These are phyloP conservation scores for Apiotrichum veenhuisii DNA, from an alignment of 1,284 basidiomycete species.

Conservation along the genomic window DNA sequence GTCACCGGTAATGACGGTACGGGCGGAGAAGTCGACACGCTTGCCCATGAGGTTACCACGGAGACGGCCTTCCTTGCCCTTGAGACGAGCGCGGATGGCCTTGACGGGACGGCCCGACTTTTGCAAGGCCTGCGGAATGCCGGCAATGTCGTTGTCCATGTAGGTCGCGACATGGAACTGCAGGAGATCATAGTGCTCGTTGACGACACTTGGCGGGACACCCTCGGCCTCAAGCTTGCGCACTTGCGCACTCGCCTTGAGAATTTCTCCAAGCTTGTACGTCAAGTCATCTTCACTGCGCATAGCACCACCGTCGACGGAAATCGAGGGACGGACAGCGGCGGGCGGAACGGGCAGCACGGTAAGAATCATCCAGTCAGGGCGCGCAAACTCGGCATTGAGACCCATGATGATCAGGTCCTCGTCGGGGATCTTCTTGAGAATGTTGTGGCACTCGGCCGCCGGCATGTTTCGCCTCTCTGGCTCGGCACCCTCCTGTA, in stretches of 20 bases:
- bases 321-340: slow-evolving; percentile 94
- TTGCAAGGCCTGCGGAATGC: slow-evolving; percentile 94
- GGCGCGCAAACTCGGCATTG: slow-evolving; percentile 91
- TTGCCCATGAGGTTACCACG: slow-evolving; percentile 99
- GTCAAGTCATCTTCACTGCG: slow-evolving; percentile 98
- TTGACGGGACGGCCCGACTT: slow-evolving; percentile 98
- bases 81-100: slow-evolving; percentile 94
- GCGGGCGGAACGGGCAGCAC: slow-evolving; percentile 97
- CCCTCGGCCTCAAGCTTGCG: slow-evolving; percentile 93
- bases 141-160: slow-evolving; percentile 99
- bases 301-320: slow-evolving; percentile 92
- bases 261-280: slow-evolving; percentile 95
- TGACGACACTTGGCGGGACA: slow-evolving; percentile 91
- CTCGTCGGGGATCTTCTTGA: slow-evolving; percentile 86
- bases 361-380: slow-evolving; percentile 99
- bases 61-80: slow-evolving; percentile 97
- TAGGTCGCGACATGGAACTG: slow-evolving; percentile 99
- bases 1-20: slow-evolving; percentile 99
- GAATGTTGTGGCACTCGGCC: slow-evolving; percentile 82
- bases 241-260: slow-evolving; percentile 90
- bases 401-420: slow-evolving; percentile 91
- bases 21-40: slow-evolving; percentile 98
- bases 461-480: slow-evolving; percentile 87
- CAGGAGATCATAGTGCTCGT: slow-evolving; percentile 92
- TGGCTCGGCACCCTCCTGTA: slow-evolving; percentile 71